These are phyloP conservation scores for Zygosaccharomyces gambellarensis DNA, from an alignment of 805 yeast genomes.

Conservation along the genomic window DNA sequence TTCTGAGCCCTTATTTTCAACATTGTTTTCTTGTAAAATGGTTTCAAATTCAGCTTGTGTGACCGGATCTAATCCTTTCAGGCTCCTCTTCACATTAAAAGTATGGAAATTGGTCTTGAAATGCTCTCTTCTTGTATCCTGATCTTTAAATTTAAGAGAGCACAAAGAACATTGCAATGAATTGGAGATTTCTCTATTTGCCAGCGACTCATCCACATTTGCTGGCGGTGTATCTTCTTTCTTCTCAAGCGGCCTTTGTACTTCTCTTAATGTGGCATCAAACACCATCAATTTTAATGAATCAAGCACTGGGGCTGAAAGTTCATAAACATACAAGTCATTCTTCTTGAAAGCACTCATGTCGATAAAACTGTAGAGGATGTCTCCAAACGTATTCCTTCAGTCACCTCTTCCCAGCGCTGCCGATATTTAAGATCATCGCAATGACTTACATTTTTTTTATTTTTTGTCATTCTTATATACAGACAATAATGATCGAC, in stretches of 20 bases:
- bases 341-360: slow-evolving; percentile 17
- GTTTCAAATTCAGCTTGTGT: slow-evolving; percentile 56
- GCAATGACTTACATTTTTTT: too few relatives aligned
- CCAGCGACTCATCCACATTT: slow-evolving; percentile 6
- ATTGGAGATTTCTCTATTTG: slow-evolving; percentile 10
- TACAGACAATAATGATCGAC: too few relatives aligned
- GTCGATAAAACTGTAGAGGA: too few relatives aligned
- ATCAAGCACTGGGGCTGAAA: slow-evolving; percentile 38
- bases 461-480: too few relatives aligned
- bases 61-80: slow-evolving; percentile 43
- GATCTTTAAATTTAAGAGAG: slow-evolving; percentile 16
- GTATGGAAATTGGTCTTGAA: slow-evolving; percentile 57
- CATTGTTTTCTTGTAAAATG: slow-evolving; percentile 17
- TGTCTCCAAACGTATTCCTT: background rate
- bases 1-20: slow-evolving; percentile 48
- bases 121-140: slow-evolving; percentile 37
- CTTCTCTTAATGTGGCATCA: slow-evolving; percentile 45
- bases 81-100: slow-evolving; percentile 52
- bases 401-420: background rate
- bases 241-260: slow-evolving; percentile 7
- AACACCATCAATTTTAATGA: slow-evolving; percentile 52
- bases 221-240: background rate
- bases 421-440: background rate
- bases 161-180: slow-evolving; percentile 26
- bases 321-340: slow-evolving; percentile 48